These are phyloP conservation scores for Metschnikowia matae DNA, from an alignment of 805 yeast genomes.

Conservation along the genomic window DNA sequence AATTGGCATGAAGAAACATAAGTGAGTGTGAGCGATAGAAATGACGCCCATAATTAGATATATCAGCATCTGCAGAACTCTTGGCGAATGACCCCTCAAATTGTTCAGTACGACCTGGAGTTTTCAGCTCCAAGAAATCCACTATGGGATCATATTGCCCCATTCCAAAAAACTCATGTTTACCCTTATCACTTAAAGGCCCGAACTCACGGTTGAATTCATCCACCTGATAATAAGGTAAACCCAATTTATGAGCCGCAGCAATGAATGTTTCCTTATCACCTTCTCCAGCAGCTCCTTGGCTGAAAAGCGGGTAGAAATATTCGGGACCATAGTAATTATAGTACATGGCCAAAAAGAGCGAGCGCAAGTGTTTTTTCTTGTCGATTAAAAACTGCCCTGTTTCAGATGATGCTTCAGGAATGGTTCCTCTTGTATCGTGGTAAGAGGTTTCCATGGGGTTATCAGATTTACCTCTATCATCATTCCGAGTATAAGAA, in stretches of 20 bases:
- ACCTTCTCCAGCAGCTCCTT: constrained; percentile 43
- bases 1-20: constrained; percentile 36
- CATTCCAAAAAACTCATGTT: constrained; percentile 32
- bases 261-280: constrained; percentile 42
- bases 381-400: constrained; percentile 38
- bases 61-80: constrained; percentile 18
- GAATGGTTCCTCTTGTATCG: constrained; percentile 29
- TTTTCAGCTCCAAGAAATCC: constrained; percentile 22
- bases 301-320: constrained; percentile 36
- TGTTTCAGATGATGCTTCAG: constrained; percentile 38
- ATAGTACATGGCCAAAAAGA: constrained; percentile 35
- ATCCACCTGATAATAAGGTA: constrained; percentile 36
- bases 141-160: constrained; percentile 37
- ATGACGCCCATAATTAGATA: constrained; percentile 29
- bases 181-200: constrained; percentile 20
- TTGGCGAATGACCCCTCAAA: constrained; percentile 16
- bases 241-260: constrained; percentile 35
- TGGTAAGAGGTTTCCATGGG: constrained; percentile 20
- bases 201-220: constrained; percentile 38
- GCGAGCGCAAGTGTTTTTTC: constrained; percentile 27
- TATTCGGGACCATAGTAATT: constrained; percentile 35
- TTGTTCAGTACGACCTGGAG: background rate
- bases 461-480: constrained; percentile 20
- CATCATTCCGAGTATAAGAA: constrained; percentile 26
- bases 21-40: constrained; percentile 24